These are phyloP conservation scores for Penicillium argentinense DNA, from an alignment of 495 filamentous ascomycete genomes.

Conservation along the genomic window DNA sequence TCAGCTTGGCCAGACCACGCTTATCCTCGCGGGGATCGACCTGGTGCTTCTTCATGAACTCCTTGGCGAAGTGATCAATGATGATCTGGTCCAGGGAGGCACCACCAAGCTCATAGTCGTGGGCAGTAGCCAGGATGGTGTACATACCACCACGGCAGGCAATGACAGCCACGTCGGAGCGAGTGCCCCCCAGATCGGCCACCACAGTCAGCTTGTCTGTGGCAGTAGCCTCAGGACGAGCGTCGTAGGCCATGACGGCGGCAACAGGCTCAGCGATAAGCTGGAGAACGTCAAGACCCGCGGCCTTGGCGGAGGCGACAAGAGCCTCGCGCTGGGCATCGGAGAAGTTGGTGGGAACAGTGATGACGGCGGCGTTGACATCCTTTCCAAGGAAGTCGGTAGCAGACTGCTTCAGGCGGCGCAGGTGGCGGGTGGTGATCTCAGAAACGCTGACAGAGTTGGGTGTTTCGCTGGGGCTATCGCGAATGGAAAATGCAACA, in stretches of 20 bases:
- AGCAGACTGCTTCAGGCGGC: constrained; percentile 77
- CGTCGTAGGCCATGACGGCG: constrained; percentile 89
- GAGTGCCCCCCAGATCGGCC: constrained; percentile 88
- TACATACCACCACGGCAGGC: constrained; percentile 94
- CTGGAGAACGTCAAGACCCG: constrained; percentile 87
- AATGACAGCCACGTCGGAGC: constrained; percentile 88
- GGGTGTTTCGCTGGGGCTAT: constrained; percentile 65
- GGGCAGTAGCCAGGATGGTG: constrained; percentile 87
- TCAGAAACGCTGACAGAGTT: constrained; percentile 79
- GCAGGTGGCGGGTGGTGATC: constrained; percentile 82
- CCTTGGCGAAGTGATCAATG: constrained; percentile 95
- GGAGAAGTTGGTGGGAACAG: constrained; percentile 89
- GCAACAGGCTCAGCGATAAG: constrained; percentile 92
- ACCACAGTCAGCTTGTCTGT: constrained; percentile 89
- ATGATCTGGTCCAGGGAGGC: constrained; percentile 81
- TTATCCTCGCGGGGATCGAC: constrained; percentile 80
- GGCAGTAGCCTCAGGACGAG: constrained; percentile 69
- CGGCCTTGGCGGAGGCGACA: constrained; percentile 71
- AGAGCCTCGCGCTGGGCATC: constrained; percentile 83
- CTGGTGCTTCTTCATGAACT: constrained; percentile 94
- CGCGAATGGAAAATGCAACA: constrained; percentile 80
- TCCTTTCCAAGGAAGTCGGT: constrained; percentile 89
- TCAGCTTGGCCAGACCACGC: constrained; percentile 84
- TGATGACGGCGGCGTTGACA: constrained; percentile 89
- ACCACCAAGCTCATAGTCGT: constrained; percentile 91